A percentile compares a stretch with the other conserved stretches of the same genome.
phyloP scores from a whole-genome alignment of 306 rosid genomes.

The Ormosia emarginata region DNA sequence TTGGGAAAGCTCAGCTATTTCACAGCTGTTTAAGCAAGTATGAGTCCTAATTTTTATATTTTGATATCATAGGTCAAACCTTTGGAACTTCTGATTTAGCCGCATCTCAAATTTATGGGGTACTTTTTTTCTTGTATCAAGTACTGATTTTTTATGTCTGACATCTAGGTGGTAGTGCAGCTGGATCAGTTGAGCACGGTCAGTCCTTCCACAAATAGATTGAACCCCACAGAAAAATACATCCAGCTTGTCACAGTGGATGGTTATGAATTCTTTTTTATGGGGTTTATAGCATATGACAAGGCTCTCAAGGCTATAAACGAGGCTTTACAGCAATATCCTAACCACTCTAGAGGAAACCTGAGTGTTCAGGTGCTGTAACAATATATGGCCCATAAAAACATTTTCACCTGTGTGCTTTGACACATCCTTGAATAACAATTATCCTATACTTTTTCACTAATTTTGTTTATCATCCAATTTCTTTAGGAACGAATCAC shows the following conservation, averaged over 20 bases:
- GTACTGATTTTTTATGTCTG: background rate
- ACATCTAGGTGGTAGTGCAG: conserved; percentile 43
- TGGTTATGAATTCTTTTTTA: conserved; percentile 56
- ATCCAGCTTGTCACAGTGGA: conserved; percentile 48
- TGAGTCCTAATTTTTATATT: background rate
- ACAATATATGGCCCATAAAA: background rate
- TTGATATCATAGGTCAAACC: background rate
- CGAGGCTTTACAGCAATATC: conserved; percentile 18
- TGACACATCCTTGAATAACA: background rate
- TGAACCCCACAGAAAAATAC: conserved; percentile 55
- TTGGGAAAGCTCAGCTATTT: background rate
- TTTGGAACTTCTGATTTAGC: background rate
- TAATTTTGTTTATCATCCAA: no score
- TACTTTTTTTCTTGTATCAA: background rate
- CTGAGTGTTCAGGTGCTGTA: background rate
- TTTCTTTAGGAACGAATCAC: background rate
- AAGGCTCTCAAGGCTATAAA: conserved; percentile 51
- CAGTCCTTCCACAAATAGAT: conserved; percentile 43
- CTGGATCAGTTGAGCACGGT: conserved; percentile 42
- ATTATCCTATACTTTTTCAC: background rate
- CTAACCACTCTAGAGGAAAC: background rate
- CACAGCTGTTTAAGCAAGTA: background rate
- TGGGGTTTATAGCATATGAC: conserved; percentile 65
- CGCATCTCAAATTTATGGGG: background rate
- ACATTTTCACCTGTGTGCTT: background rate